Base-by-base conservation (phyloP, 352 stramenopile genomes). In the Phytopythium aichiense region DNA sequence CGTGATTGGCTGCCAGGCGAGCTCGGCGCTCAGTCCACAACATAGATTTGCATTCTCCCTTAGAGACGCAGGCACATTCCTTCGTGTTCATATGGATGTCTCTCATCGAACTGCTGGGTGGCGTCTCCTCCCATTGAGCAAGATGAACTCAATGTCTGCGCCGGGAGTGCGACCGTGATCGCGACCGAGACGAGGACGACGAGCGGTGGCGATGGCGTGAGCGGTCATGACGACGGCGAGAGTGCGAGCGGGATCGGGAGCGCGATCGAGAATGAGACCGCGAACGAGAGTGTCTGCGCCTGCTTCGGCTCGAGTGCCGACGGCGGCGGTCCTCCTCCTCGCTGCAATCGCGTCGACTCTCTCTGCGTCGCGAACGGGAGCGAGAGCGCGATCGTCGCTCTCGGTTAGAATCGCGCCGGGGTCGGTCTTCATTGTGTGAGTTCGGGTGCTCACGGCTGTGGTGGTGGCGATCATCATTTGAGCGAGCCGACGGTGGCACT, bases 231-330 rank as follows among this genome's bases (percentile, higher is more conserved):
- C 60, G 64, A 58, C 51, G 56, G 22, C 58, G 73, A 45, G 55
- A 68, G n/a, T 60, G 65, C 20, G 75, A 83, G n/a, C 61, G 58
- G n/a, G 60, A 75, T 30, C 71, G 68, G 64, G 74, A 86, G 22
- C 65, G 64, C 18, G 71, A 84, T 20, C 61, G 72, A 50, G 67
- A 68, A 28, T 49, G 66, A 46, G 62, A 70, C 4, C 45, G 58
- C 3, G 74, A 84, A 35, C 35, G 37, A 7, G 73, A 84, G 37
- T 63, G 69, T 43, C 55, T 56, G 25, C 54, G 63, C 43, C 66
- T 67, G 33, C 62, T 64, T 54, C 54, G 66, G 35, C 59, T 72
- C 8, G 53, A 61, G 28, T 59, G 55, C 12, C 33, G 64, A 61
- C 63, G 42, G 18, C 40, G 31, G 23, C 40, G 64, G 52, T 40